phyloP scores from a whole-genome alignment of 1,284 basidiomycete genomes.

The Erythrobasidium hasegawianum region DNA sequence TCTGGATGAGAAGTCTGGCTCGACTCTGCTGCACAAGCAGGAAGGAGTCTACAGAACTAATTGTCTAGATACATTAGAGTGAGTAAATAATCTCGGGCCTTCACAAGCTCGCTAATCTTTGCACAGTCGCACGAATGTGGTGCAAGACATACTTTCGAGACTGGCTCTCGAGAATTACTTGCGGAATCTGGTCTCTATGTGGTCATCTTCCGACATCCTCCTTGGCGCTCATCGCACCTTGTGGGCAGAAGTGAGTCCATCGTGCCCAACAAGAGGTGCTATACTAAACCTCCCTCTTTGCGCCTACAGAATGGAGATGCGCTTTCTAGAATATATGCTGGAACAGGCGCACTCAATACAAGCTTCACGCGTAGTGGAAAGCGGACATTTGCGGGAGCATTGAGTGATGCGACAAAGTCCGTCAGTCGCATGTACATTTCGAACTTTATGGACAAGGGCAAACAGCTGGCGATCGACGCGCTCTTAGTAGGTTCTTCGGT shows the following conservation, averaged over 20 bases:
- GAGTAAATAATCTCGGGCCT: too few species aligned
- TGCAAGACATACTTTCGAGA: conserved; percentile 81
- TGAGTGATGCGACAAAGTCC: conserved; percentile 95
- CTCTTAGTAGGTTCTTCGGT: conserved; percentile 64
- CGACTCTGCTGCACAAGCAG: conserved; percentile 73
- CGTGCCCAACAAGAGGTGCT: too few species aligned
- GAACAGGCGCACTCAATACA: conserved; percentile 93
- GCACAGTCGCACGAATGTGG: conserved; percentile 79
- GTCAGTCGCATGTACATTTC: conserved; percentile 90
- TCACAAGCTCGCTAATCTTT: neutral
- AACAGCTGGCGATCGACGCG: conserved; percentile 92
- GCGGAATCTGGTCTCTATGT: conserved; percentile 33
- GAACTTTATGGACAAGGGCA: conserved; percentile 93
- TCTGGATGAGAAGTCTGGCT: conserved; percentile 60
- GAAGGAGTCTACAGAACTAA: conserved; percentile 89
- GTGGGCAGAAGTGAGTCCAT: conserved; percentile 77
- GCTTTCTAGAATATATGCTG: conserved; percentile 76
- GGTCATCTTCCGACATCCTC: conserved; percentile 56
- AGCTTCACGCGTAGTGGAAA: conserved; percentile 92
- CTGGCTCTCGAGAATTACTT: conserved; percentile 61
- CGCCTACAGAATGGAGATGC: conserved; percentile 44
- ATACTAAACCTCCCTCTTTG: too few species aligned
- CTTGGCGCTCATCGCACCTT: conserved; percentile 86
- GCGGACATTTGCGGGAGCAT: conserved; percentile 77
- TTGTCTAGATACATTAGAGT: conserved; percentile 80